Evolutionary conservation across 1,284 basidiomycete species (phyloP).

Genomic region (Farysia itapuensis): DNA sequence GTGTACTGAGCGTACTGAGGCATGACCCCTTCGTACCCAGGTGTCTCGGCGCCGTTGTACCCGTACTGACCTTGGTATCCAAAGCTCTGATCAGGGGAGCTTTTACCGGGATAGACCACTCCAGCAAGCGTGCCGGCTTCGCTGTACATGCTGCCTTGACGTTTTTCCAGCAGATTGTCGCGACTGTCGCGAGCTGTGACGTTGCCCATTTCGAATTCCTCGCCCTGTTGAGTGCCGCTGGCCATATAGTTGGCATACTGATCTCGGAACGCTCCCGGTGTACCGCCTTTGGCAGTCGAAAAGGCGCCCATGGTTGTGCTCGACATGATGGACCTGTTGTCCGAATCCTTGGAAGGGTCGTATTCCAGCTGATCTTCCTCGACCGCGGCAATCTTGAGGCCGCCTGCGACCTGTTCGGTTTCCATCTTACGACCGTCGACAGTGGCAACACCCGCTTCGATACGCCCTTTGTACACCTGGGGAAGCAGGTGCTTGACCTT

Average conservation of each 20-base stretch:
- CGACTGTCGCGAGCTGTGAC: slow-evolving; percentile 36
- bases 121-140: slow-evolving; percentile 32
- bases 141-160: slow-evolving; percentile 26
- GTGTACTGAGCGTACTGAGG: slow-evolving; percentile 16
- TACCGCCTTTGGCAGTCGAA: slow-evolving; percentile 13
- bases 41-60: slow-evolving; percentile 10
- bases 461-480: slow-evolving; percentile 49
- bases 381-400: slow-evolving; percentile 52
- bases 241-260: slow-evolving; percentile 50
- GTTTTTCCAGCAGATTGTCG: slow-evolving; percentile 52
- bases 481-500: slow-evolving; percentile 46
- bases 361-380: slow-evolving; percentile 55
- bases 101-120: slow-evolving; percentile 20
- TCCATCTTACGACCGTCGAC: slow-evolving; percentile 48
- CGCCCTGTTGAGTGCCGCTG: slow-evolving; percentile 20
- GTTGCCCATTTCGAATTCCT: slow-evolving; percentile 49
- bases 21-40: slow-evolving; percentile 8
- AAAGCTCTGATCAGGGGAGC: slow-evolving; percentile 21
- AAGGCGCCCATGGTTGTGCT: slow-evolving; percentile 46
- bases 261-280: slow-evolving; percentile 28
- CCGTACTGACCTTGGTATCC: slow-evolving; percentile 10
- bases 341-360: slow-evolving; percentile 48
- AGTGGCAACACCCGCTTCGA: slow-evolving; percentile 28
- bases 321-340: slow-evolving; percentile 49
- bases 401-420: slow-evolving; percentile 40